These are phyloP conservation scores for Alternaria sp. DNA, from an alignment of 2,329 filamentous ascomycete genomes.

Conservation along the genomic window DNA sequence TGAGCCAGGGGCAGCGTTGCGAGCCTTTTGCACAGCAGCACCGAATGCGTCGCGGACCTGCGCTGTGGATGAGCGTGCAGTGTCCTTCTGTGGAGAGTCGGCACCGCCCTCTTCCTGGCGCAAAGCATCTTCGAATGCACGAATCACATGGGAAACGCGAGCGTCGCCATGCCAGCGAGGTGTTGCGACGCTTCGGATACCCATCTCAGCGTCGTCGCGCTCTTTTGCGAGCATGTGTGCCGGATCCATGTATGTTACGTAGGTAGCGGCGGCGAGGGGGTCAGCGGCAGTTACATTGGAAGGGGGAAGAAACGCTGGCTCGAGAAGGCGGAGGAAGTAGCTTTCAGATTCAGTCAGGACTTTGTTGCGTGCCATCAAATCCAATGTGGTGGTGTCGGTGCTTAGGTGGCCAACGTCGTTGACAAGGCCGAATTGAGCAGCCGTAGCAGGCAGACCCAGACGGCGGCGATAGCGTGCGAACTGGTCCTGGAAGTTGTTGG, in stretches of 20 bases:
- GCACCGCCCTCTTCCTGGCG: neutral
- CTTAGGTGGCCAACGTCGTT: conserved; percentile 24
- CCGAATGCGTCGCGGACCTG: neutral
- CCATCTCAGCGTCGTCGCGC: neutral
- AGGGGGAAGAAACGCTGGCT: conserved; percentile 15
- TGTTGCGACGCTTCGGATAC: neutral
- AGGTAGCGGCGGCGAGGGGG: conserved; percentile 28
- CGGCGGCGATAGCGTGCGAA: conserved; percentile 24
- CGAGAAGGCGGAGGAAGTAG: conserved; percentile 14
- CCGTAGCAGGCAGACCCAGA: conserved; percentile 19
- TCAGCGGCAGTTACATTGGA: conserved; percentile 22
- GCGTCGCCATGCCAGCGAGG: conserved; percentile 29
- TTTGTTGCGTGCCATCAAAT: conserved; percentile 14
- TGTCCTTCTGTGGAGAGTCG: neutral
- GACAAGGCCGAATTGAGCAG: conserved; percentile 33
- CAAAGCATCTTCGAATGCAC: conserved; percentile 30
- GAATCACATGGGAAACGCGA: conserved; percentile 32
- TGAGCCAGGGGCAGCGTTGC: neutral
- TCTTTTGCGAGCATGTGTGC: neutral
- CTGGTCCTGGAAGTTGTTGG: conserved; percentile 28
- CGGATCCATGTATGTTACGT: conserved; percentile 37
- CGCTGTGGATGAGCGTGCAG: neutral
- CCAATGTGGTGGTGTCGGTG: conserved; percentile 3
- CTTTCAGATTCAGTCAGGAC: conserved; percentile 1
- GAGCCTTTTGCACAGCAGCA: neutral